Evolutionary conservation across 768 basidiomycete genomes (phyloP), one percentile per base, ranked within the genome.

Genomic region (Trametes maxima): DNA sequence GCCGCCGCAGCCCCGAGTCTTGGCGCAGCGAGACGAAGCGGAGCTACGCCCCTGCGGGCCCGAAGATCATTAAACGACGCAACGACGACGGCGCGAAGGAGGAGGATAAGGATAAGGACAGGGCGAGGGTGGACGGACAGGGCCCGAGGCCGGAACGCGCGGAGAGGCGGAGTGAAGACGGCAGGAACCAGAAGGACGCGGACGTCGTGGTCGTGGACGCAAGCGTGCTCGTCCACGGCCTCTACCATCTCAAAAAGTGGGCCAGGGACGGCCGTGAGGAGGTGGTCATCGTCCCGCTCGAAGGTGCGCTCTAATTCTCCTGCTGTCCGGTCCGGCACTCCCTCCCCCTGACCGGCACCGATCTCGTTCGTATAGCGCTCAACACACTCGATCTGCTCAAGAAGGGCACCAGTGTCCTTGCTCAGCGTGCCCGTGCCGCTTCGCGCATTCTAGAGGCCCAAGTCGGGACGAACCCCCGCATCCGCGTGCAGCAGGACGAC

Each of bases 351-450:
- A 17, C 43, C n/a, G 12, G 19, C 24, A 46, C 48, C 52, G 28
- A 46, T 47, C 48, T 46, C 25, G 44, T 33, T 8, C 8, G 28
- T 33, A n/a, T 72, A 96, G 94, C 90, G 10, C 81, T 97, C 25
- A 95, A 94, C 69, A 95, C 94, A 0, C 82, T 97, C 2, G 95
- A 97, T 70, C 77, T 95, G 1, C 83, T 96, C 69, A 97, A 97
- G 82, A 97, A 96, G 71, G 94, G 94, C 1, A 86, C 87, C 0
- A 89, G 81, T 25, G 76, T 84, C 0, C 80, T 94, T 12, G 92
- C 94, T 0, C 85, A 90, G 69, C 86, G 88, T 25, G 94, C 94
- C 1, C 89, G 95, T 21, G 81, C 88, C 0, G 95, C 94, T 13
- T 94, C 94, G 12, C 88, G 95, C 22, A 87, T 94, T 54, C 82